Base-by-base conservation (phyloP, 768 basidiomycete species). In the Collybia sp. region DNA sequence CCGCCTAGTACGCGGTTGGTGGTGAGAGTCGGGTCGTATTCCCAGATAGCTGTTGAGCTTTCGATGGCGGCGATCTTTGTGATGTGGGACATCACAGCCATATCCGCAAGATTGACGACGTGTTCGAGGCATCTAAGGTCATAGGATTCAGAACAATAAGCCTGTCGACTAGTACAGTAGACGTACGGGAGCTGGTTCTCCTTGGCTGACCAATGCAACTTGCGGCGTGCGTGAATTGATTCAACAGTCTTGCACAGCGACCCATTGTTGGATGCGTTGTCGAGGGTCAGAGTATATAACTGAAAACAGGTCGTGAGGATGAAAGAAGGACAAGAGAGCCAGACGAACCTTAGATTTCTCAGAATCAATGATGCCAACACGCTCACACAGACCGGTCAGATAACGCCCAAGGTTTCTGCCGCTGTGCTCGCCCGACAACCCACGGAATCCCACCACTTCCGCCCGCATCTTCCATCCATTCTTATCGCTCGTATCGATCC, bases 21-120 rank as follows among this genome's bases (percentile, higher is more conserved):
- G 2, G 32, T 10, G 2, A 51, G 30, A 0, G 15, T 19, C 0
- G 65, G 66, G 25, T 70, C 58, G 44, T 60, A 68, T 12, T 65
- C 61, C 66, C 64, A 70, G 11, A 70, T 68, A 0, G 64, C 62
- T 0, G 46, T 54, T 10, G 53, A 42, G 1, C 49, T 65, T 32
- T 65, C 58, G 2, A 66, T 44, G 1, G 53, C 53, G 0, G 57
- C 56, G 15, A 60, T 58, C 43, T 59, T 55, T 1, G 61, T 67
- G 32, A 68, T 61, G 17, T 55, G 40, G 1, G 11, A n/a, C 64
- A 67, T 67, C n/a, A 65, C 45, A 30, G 51, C 62, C 10, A 58
- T 42, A 17, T 49, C 55, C 0, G 37, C 54, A 1, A 67, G 54
- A 19, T 67, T 64, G 9, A 62, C 43, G 6, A 65, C 55, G 43